Evolutionary conservation across 768 basidiomycete species (phyloP).

Genomic region (Dacryopinax primogenitus): DNA sequence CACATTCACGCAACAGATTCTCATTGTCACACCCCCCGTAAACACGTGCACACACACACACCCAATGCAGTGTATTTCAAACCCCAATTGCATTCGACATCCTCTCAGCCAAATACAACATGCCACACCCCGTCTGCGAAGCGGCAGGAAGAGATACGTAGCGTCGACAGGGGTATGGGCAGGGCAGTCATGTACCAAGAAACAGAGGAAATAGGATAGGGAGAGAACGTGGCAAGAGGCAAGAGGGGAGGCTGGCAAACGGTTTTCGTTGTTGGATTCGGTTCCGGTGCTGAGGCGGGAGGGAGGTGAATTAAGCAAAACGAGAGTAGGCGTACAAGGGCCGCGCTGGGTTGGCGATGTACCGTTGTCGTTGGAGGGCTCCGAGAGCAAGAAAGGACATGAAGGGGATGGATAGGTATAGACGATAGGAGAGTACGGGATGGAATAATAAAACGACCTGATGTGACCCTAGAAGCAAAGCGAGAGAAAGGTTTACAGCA

Average conservation of each 20-base stretch:
- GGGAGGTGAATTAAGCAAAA: neutral
- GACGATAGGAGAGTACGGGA: neutral
- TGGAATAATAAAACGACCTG: neutral
- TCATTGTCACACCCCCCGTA: no score
- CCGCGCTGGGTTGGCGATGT: no score
- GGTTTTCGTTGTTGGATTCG: neutral
- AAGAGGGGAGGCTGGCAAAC: neutral
- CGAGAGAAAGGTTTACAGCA: constrained; percentile 36
- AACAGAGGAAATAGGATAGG: neutral
- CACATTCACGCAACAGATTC: no score
- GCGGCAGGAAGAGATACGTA: no score
- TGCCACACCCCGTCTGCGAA: no score
- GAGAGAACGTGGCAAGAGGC: neutral
- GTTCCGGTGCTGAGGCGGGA: no score
- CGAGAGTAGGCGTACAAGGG: no score
- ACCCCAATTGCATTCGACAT: neutral
- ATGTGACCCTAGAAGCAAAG: neutral
- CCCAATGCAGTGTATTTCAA: neutral
- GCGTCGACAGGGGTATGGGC: neutral
- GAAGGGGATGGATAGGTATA: neutral
- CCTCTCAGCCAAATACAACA: neutral
- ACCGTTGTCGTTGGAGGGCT: no score
- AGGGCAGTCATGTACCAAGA: neutral
- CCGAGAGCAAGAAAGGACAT: neutral
- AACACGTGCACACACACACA: neutral